These are phyloP conservation scores for Tephrocybe sp. DNA, from an alignment of 768 basidiomycete species.

Conservation along the genomic window DNA sequence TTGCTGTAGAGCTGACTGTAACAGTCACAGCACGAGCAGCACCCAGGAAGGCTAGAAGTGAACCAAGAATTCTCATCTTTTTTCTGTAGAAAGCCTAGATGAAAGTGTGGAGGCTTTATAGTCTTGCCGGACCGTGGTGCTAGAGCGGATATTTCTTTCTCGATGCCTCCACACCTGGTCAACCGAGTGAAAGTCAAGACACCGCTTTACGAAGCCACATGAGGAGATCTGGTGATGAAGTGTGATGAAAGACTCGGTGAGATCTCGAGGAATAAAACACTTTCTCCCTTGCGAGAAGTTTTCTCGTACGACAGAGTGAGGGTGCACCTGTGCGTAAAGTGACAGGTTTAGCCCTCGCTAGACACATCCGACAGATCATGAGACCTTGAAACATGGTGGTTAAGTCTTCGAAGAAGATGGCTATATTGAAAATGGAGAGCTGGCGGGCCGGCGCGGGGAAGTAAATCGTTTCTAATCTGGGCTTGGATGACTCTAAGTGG, in stretches of 20 bases:
- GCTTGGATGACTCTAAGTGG: too few species aligned
- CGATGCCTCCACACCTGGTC: neutral
- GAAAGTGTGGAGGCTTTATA: neutral
- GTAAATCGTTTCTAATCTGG: neutral
- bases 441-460: neutral
- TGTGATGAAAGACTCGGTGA: neutral
- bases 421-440: neutral
- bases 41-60: conserved; percentile 11
- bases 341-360: neutral
- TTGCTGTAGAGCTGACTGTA: conserved; percentile 26
- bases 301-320: neutral
- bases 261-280: neutral
- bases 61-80: conserved; percentile 6
- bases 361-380: neutral
- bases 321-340: neutral
- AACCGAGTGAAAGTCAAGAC: neutral
- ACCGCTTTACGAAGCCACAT: neutral
- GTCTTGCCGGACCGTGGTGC: conserved; percentile 8
- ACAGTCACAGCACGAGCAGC: conserved; percentile 21
- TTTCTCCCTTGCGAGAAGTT: neutral
- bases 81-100: neutral
- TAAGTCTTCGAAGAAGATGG: neutral
- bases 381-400: neutral
- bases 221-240: conserved; percentile 1
- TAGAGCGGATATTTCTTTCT: conserved; percentile 1